Evolutionary conservation across 139 green algal species (phyloP).

Genomic region (Helicosporidium sp.): DNA sequence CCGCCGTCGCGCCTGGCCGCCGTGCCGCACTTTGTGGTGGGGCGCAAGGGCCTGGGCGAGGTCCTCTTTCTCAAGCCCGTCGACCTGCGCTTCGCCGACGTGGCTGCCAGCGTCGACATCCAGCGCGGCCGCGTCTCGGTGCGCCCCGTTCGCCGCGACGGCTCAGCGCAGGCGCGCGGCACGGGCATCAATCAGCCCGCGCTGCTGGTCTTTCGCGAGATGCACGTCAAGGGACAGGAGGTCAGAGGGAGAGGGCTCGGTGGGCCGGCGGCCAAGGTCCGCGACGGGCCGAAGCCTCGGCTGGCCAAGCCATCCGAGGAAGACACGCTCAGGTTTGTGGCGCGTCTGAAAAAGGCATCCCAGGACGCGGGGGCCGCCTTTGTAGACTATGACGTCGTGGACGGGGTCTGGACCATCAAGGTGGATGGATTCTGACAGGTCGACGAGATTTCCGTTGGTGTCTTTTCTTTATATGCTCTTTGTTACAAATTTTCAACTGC

Average conservation of each 20-base stretch:
- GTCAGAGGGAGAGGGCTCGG: neutral
- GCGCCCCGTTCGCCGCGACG: neutral
- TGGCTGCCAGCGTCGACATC: conserved; percentile 12
- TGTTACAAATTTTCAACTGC: no score
- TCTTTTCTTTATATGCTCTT: no score
- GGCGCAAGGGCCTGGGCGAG: conserved; percentile 13
- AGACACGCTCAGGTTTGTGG: no score
- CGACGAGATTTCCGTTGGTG: no score
- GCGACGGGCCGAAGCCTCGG: neutral
- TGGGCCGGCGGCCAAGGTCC: neutral
- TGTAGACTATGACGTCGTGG: conserved; percentile 17
- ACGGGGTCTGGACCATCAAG: conserved; percentile 18
- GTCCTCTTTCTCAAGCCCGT: conserved; percentile 21
- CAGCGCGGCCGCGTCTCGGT: conserved; percentile 11
- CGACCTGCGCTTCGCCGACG: conserved; percentile 8
- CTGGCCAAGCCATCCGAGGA: conserved; percentile 3
- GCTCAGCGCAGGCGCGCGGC: neutral
- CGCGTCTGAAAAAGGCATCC: conserved; percentile 4
- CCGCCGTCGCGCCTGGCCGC: conserved; percentile 3
- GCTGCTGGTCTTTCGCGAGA: conserved; percentile 12
- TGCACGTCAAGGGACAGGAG: neutral
- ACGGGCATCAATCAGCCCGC: conserved; percentile 16
- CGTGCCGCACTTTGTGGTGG: conserved; percentile 13
- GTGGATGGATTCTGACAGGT: no score
- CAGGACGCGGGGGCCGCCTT: conserved; percentile 7